These are phyloP conservation scores for Solanum sejunctum DNA, from an alignment of 257 asterid genomes.

Conservation along the genomic window DNA sequence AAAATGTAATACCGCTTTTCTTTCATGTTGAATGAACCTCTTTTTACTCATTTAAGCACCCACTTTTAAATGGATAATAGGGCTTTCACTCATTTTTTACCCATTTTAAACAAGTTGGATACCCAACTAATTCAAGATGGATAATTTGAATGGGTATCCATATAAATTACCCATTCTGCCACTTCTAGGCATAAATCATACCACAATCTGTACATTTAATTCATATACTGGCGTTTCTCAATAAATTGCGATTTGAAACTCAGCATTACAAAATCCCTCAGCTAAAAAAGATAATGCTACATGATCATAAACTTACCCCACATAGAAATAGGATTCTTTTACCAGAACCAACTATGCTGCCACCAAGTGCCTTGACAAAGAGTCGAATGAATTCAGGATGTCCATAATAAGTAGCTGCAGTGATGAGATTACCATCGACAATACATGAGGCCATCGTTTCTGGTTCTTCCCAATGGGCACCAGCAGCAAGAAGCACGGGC, in stretches of 20 bases:
- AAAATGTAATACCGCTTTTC: no score
- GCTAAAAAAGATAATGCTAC: background rate
- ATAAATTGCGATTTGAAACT: background rate
- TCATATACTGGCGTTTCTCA: background rate
- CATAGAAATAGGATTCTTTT: conserved; percentile 74
- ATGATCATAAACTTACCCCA: conserved; percentile 52
- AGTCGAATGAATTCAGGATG: conserved; percentile 80
- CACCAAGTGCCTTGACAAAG: conserved; percentile 80
- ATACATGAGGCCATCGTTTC: conserved; percentile 65
- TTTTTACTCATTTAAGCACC: no score
- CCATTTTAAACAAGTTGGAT: no score
- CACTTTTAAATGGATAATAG: no score
- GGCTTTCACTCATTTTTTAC: no score
- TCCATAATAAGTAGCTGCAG: conserved; percentile 70
- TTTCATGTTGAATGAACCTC: no score
- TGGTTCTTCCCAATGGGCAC: conserved; percentile 89
- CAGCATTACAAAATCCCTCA: background rate
- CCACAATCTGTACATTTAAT: background rate
- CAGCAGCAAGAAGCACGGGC: conserved; percentile 73
- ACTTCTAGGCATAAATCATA: background rate
- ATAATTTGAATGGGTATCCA: no score
- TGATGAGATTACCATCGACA: conserved; percentile 68
- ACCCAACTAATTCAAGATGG: no score
- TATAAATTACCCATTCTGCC: no score
- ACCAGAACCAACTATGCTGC: conserved; percentile 63